Conservation (phyloP, 371 early-diverging fungal genomes). For the Apophysomyces variabilis region DNA sequence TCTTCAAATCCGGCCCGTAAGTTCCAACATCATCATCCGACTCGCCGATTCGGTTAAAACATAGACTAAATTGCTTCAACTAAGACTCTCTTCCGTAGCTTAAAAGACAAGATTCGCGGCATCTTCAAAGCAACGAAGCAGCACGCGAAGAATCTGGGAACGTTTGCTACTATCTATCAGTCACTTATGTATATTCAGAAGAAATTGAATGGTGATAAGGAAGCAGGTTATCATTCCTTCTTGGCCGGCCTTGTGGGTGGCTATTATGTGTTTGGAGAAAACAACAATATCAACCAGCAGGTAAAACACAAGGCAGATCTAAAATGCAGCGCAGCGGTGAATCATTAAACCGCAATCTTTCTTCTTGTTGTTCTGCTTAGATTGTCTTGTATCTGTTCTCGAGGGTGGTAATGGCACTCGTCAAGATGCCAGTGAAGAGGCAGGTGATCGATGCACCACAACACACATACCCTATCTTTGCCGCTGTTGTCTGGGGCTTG, state of each 20-base stretch:
- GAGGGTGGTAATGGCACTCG: conserved; percentile 85
- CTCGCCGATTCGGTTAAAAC: background rate
- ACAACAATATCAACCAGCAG: conserved; percentile 95
- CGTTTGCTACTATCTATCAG: conserved; percentile 94
- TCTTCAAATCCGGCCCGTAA: conserved; percentile 91
- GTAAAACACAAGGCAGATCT: conserved; percentile 42
- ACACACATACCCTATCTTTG: conserved; percentile 88
- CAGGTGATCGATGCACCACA: conserved; percentile 73
- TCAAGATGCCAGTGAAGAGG: conserved; percentile 80
- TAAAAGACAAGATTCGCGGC: conserved; percentile 64
- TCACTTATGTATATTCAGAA: conserved; percentile 78
- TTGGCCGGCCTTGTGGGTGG: conserved; percentile 95
- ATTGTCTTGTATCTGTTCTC: conserved; percentile 95
- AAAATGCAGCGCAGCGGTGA: background rate
- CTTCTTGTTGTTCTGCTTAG: conserved; percentile 41
- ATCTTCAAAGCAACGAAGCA: conserved; percentile 90
- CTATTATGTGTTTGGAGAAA: conserved; percentile 92
- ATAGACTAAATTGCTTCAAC: conserved; percentile 1
- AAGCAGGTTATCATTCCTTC: conserved; percentile 82
- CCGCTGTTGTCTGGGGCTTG: conserved; percentile 94
- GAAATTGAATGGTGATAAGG: conserved; percentile 72
- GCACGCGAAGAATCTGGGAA: conserved; percentile 89
- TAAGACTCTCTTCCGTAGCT: background rate
- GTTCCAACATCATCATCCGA: conserved; percentile 17
- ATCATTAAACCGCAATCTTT: background rate